Base-by-base conservation (phyloP, 148 eudicot species). In the Polygonum maritimum region DNA sequence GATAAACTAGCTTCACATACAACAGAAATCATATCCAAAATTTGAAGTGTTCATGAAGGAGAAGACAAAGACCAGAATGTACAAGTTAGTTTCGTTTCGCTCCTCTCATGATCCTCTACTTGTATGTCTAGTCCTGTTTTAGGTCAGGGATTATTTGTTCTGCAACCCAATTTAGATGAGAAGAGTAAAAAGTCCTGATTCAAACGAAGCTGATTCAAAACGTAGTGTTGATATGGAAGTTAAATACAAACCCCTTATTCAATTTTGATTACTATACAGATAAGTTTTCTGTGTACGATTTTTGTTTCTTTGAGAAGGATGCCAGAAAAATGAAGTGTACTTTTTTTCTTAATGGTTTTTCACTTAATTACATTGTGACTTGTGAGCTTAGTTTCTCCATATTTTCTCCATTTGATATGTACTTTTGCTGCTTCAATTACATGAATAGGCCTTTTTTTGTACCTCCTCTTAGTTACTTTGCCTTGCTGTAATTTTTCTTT, bases 141-240 rank as follows among this genome's bases (percentile, higher is more conserved):
- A 63, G 69, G 6, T 11, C 39, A 63, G 4, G 69, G 69, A 39
- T 62, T 26, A 15, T 62, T 62, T 62, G 39, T 33, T 62, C 13
- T 62, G 69, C 69, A 62, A 31, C 69, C 38, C 69, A 62, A 33
- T 62, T 62, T 62, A 62, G 38, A 63, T 63, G 40, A 63, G 41
- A 67, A 38, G 41, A 3, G 5, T 3, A 16, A 67, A 15, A 45
- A 36, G 38, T 67, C 38, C 67, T 16, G 58, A 7, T 18, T 54
- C 49, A 16, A 2, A 13, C 7, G 63, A 19, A 60, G 69, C 69
- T 11, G 38, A 11, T 60, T 11, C 31, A 26, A 22, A 60, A 33
- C 10, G 69, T 36, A 67, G 71, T 36, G 71, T 67, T 67, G 44
- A 67, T 67, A 67, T 67, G 71, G 45, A 67, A 11, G 45, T 67